Evolutionary conservation across 2,329 filamentous ascomycete genomes (phyloP).

Genomic region (Cordyceps fumosorosea): DNA sequence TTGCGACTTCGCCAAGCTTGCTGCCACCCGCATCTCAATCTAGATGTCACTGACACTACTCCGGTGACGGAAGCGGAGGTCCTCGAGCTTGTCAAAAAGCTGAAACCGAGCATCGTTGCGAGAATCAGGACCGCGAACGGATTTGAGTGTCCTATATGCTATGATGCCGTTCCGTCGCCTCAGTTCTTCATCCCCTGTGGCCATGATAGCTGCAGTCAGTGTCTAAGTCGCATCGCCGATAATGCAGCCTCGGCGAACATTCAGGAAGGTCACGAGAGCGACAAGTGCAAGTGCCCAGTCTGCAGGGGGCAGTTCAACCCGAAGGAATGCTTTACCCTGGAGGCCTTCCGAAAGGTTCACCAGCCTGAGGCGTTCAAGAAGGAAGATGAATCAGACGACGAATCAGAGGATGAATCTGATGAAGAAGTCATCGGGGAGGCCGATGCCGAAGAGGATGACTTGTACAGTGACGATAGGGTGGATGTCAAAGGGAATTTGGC

Average conservation of each 20-base stretch:
- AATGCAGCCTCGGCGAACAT: slow-evolving; percentile 47
- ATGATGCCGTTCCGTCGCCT: slow-evolving; percentile 68
- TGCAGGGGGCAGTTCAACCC: slow-evolving; percentile 64
- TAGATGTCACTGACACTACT: slow-evolving; percentile 30
- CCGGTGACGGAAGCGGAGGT: slow-evolving; percentile 43
- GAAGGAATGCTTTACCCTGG: slow-evolving; percentile 65
- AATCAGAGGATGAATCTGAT: slow-evolving; percentile 24
- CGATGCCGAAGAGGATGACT: slow-evolving; percentile 25
- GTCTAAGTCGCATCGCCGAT: slow-evolving; percentile 63
- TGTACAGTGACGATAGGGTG: slow-evolving; percentile 23
- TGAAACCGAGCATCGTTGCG: slow-evolving; percentile 55
- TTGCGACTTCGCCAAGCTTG: slow-evolving; percentile 74
- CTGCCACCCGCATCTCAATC: slow-evolving; percentile 27
- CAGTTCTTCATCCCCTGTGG: slow-evolving; percentile 78
- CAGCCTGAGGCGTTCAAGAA: slow-evolving; percentile 46
- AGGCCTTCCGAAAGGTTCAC: slow-evolving; percentile 67
- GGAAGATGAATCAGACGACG: slow-evolving; percentile 31
- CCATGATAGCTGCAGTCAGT: slow-evolving; percentile 72
- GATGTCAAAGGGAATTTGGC: slow-evolving; percentile 31
- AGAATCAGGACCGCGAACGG: slow-evolving; percentile 53
- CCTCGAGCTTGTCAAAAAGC: slow-evolving; percentile 52
- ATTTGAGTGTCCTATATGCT: slow-evolving; percentile 79
- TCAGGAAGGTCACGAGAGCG: slow-evolving; percentile 52
- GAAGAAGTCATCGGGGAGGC: slow-evolving; percentile 7
- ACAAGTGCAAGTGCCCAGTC: slow-evolving; percentile 62